Evolutionary conservation across 805 yeast genomes (phyloP).

Genomic region (Kodamaea hsintzibuensis): DNA sequence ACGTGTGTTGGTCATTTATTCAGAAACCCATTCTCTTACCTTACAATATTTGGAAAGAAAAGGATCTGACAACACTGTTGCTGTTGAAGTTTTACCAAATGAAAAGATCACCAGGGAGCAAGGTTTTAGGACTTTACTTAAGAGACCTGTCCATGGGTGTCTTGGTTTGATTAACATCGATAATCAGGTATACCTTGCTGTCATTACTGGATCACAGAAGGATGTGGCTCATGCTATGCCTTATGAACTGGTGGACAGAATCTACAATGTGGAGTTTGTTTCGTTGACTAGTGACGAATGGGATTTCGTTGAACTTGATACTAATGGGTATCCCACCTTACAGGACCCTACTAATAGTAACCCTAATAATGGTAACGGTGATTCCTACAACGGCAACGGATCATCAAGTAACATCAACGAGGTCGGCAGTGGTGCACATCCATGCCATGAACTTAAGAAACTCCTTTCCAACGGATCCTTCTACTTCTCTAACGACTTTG

Average conservation of each 20-base stretch:
- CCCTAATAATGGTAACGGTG: neutral
- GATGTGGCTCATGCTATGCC: slow-evolving; percentile 83
- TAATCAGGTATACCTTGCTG: slow-evolving; percentile 68
- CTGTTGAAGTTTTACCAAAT: slow-evolving; percentile 48
- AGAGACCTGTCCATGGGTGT: slow-evolving; percentile 58
- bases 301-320: slow-evolving; percentile 75
- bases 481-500: slow-evolving; percentile 89
- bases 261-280: slow-evolving; percentile 83
- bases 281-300: slow-evolving; percentile 70
- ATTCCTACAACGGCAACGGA: slow-evolving; percentile 10
- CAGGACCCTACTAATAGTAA: slow-evolving; percentile 19
- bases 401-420: neutral
- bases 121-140: slow-evolving; percentile 39
- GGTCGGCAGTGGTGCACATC: slow-evolving; percentile 50
- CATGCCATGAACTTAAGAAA: slow-evolving; percentile 78
- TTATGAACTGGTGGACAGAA: slow-evolving; percentile 76
- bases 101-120: slow-evolving; percentile 35
- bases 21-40: slow-evolving; percentile 32
- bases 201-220: slow-evolving; percentile 67
- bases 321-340: slow-evolving; percentile 61
- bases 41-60: slow-evolving; percentile 23
- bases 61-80: slow-evolving; percentile 29
- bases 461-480: slow-evolving; percentile 85
- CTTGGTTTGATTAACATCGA: slow-evolving; percentile 77
- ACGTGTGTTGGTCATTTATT: slow-evolving; percentile 29